phyloP scores from a whole-genome alignment of 108 stramenopile genomes.

The Cylindrotheca fusiformis region DNA sequence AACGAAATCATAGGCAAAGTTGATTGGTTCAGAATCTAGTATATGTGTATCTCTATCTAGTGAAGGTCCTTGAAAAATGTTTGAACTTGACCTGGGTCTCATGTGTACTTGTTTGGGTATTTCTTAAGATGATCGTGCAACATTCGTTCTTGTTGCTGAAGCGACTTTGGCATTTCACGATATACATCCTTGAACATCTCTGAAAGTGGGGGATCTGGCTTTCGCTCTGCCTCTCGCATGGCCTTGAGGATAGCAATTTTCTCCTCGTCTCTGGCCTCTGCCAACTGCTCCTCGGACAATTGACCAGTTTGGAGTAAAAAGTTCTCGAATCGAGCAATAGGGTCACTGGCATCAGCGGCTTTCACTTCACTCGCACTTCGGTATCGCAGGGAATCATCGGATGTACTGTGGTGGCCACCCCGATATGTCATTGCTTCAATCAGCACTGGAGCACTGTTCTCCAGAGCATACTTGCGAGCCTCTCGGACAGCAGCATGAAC shows the following conservation, averaged over 20 bases:
- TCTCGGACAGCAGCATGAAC: constrained; percentile 84
- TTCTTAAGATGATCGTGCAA: constrained; percentile 67
- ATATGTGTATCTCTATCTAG: too few species aligned
- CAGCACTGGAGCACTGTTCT: constrained; percentile 80
- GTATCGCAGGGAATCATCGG: constrained; percentile 94
- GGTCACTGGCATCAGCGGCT: constrained; percentile 54
- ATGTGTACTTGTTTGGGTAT: constrained; percentile 53
- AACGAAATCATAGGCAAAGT: too few species aligned
- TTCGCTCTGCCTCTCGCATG: constrained; percentile 86
- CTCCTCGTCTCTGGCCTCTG: constrained; percentile 65
- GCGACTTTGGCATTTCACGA: constrained; percentile 81
- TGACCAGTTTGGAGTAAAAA: constrained; percentile 58
- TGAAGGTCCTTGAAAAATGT: too few species aligned
- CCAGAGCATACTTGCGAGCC: constrained; percentile 74
- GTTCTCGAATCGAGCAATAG: constrained; percentile 66
- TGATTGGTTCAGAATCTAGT: too few species aligned
- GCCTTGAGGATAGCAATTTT: constrained; percentile 78
- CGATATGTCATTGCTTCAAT: constrained; percentile 99
- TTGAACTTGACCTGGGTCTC: background rate
- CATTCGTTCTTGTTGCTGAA: constrained; percentile 78
- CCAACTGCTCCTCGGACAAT: constrained; percentile 60
- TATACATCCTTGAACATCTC: constrained; percentile 95
- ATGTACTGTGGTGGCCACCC: constrained; percentile 95
- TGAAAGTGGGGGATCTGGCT: constrained; percentile 63
- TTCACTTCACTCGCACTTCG: constrained; percentile 79